These are phyloP conservation scores for Colletotrichum scovillei DNA, from an alignment of 2,329 filamentous ascomycete species.

Conservation along the genomic window DNA sequence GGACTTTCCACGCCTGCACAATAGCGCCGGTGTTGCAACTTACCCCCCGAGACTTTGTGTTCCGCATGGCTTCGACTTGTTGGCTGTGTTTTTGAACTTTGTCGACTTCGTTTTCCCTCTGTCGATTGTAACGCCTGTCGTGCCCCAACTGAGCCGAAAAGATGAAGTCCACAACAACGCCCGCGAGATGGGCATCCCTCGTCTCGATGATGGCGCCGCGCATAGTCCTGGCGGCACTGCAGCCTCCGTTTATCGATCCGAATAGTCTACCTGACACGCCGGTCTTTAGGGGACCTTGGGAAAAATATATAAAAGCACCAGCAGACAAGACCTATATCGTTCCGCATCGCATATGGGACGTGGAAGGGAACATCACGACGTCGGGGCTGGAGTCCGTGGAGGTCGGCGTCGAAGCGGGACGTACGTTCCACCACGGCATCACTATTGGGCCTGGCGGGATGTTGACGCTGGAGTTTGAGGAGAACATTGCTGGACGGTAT, in stretches of 20 bases:
- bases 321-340: constrained; percentile 47
- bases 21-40: neutral
- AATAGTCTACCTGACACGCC: constrained; percentile 44
- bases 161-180: constrained; percentile 18
- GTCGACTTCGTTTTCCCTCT: neutral
- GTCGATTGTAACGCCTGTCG: neutral
- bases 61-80: constrained; percentile 19
- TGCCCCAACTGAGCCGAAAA: neutral
- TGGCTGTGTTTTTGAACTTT: neutral
- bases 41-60: neutral
- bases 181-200: constrained; percentile 14
- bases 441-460: constrained; percentile 46
- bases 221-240: constrained; percentile 14
- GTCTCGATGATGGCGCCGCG: neutral
- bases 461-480: constrained; percentile 51
- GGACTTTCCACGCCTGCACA: neutral
- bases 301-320: constrained; percentile 50
- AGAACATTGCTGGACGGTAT: constrained; percentile 54
- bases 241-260: constrained; percentile 36
- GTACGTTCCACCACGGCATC: constrained; percentile 36
- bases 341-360: constrained; percentile 46
- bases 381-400: constrained; percentile 15
- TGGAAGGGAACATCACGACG: constrained; percentile 46
- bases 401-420: constrained; percentile 23
- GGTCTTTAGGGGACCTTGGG: constrained; percentile 53